Percentiles rank a stretch among this genome's conserved stretches.
Conservation (phyloP, 805 yeast species). For the Yamadazyma tumulicola region DNA sequence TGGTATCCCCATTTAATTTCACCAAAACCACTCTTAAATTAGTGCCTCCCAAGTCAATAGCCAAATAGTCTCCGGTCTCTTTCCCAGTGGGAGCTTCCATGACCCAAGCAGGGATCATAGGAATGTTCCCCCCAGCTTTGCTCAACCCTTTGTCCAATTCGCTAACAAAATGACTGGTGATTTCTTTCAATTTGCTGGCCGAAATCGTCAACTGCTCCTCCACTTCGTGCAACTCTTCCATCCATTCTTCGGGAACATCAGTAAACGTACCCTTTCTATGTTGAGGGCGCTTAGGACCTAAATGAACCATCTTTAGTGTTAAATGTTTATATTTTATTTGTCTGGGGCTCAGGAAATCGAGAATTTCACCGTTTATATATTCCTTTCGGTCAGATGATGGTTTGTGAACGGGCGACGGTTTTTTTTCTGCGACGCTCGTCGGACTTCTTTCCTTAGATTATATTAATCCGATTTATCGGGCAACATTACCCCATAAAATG, state of each 20-base stretch:
- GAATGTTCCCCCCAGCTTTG: slow-evolving; percentile 77
- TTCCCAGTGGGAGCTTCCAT: slow-evolving; percentile 88
- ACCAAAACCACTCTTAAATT: slow-evolving; percentile 91
- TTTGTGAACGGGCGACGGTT: no score
- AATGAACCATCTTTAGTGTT: slow-evolving; percentile 62
- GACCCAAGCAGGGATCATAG: slow-evolving; percentile 98
- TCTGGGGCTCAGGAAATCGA: no score
- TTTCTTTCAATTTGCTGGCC: slow-evolving; percentile 54
- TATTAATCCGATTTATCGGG: no score
- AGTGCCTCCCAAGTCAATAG: slow-evolving; percentile 97
- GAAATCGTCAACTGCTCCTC: slow-evolving; percentile 64
- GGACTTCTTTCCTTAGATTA: no score
- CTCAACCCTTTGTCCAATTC: slow-evolving; percentile 83
- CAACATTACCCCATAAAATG: no score
- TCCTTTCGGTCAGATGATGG: no score
- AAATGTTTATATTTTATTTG: background rate
- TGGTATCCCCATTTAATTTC: slow-evolving; percentile 74
- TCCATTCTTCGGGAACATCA: slow-evolving; percentile 63
- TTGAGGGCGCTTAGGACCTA: slow-evolving; percentile 82
- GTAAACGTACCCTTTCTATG: slow-evolving; percentile 62
- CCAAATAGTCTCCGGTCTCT: slow-evolving; percentile 86
- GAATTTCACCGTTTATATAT: no score
- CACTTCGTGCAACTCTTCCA: slow-evolving; percentile 53
- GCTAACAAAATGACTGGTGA: slow-evolving; percentile 69
- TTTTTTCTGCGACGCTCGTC: no score